Conservation (phyloP, 2,329 filamentous ascomycete species). For the Penicillium digitatum region DNA sequence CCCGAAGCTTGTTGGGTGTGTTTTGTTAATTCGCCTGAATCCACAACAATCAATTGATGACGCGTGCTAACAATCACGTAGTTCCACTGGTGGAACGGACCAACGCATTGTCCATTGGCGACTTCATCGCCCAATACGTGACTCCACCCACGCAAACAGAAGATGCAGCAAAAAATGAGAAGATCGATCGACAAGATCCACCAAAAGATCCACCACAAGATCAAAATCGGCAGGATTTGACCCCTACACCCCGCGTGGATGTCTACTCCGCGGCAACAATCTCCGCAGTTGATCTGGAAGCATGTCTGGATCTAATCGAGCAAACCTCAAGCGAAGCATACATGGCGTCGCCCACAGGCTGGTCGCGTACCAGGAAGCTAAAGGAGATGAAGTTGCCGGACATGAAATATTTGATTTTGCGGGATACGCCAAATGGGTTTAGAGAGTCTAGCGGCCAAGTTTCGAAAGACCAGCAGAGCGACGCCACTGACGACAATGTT, state of each 20-base stretch:
- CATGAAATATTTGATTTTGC: slow-evolving; percentile 56
- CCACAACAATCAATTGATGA: neutral
- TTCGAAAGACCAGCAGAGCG: neutral
- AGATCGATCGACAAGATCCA: neutral
- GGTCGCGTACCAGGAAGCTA: slow-evolving; percentile 52
- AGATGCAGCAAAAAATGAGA: slow-evolving; percentile 5
- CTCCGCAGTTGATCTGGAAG: slow-evolving; percentile 40
- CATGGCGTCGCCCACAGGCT: slow-evolving; percentile 50
- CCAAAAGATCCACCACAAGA: neutral
- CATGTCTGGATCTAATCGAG: slow-evolving; percentile 53
- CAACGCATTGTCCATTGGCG: slow-evolving; percentile 38
- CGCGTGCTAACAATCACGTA: slow-evolving; percentile 16
- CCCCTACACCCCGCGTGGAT: slow-evolving; percentile 20
- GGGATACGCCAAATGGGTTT: slow-evolving; percentile 3
- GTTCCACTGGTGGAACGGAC: slow-evolving; percentile 39
- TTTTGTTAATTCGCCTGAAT: neutral
- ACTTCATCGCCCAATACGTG: slow-evolving; percentile 40
- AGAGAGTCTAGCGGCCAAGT: neutral
- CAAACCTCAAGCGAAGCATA: slow-evolving; percentile 54
- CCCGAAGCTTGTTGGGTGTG: too few species aligned
- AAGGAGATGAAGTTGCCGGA: slow-evolving; percentile 56
- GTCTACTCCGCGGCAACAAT: slow-evolving; percentile 39
- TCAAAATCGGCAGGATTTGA: slow-evolving; percentile 1
- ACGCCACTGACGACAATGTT: neutral
- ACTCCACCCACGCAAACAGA: slow-evolving; percentile 12